Base-by-base conservation (phyloP, 345 rosid species). In the Carallia pectinifolia region DNA sequence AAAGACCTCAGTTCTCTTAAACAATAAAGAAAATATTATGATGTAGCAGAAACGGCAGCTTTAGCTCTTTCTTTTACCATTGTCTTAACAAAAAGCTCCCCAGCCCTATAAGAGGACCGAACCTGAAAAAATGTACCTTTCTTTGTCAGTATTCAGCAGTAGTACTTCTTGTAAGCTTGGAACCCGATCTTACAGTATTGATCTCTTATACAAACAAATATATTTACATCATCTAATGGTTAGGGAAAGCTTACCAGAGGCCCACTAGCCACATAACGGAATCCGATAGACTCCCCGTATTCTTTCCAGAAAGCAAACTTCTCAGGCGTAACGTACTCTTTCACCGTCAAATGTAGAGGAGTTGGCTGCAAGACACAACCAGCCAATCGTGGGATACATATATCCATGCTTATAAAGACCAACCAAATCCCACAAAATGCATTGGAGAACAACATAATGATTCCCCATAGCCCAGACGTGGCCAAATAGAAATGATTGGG, bases 191-290 rank as follows among this genome's bases (percentile, higher is more conserved):
- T 56, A 5, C 29, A 56, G 31, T 12, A 56, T 56, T 56, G 29
- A 56, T 10, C 60, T 10, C 3, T 23, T 23, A 23, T 23, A 23
- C 23, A 23, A 23, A 9, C 29, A 7, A 8, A 4, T 6, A 29
- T 4, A 64, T 1, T 13, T 50, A 4, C 66, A 76, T 48, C 64
- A 48, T 31, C 29, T 29, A 60, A 65, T 44, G 36, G 23, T 40
- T 15, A 27, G 6, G 48, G 23, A 30, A 23, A 70, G 64, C 81
- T 87, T 90, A 95, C 99, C 93, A 92, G 62, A 53, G 99, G 99
- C 4, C 99, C 98, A 40, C 99, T 95, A 40, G 99, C 97, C 54
- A 95, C 94, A 76, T 90, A 95, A 5, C 92, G 94, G 72, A 95
- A 95, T 64, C 99, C 99, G 17, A 89, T 85, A 15, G 98, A 86